Evolutionary conservation across 257 asterid species (phyloP).

Genomic region (Nicotiana otophora): DNA sequence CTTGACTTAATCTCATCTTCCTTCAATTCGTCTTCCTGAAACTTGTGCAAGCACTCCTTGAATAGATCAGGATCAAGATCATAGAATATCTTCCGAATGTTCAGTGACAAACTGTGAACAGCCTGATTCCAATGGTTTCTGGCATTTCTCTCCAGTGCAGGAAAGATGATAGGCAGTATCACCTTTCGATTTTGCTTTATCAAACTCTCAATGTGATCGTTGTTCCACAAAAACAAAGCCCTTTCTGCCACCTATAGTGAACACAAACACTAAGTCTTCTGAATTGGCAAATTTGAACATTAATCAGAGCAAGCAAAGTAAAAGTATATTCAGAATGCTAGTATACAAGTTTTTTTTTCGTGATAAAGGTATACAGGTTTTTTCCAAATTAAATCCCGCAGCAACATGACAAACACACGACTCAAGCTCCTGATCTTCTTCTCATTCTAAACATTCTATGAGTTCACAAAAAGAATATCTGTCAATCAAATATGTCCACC

Average conservation of each 20-base stretch:
- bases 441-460: background rate
- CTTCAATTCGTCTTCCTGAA: constrained; percentile 59
- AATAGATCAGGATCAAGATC: constrained; percentile 74
- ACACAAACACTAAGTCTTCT: background rate
- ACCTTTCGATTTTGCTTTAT: constrained; percentile 64
- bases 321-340: background rate
- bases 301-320: background rate
- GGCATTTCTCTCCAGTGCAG: constrained; percentile 67
- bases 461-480: background rate
- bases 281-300: background rate
- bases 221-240: constrained; percentile 79
- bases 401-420: background rate
- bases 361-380: too few relatives aligned
- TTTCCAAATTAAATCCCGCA: background rate
- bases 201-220: constrained; percentile 67
- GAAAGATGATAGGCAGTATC: constrained; percentile 74
- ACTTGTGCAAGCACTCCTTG: constrained; percentile 63
- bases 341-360: background rate
- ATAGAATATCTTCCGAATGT: constrained; percentile 61
- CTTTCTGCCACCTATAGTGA: constrained; percentile 70
- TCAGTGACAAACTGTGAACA: constrained; percentile 64
- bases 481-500: background rate
- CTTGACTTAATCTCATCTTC: constrained; percentile 41
- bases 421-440: background rate
- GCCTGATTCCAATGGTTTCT: constrained; percentile 83